These are phyloP conservation scores for Salix koriyanagi DNA, from an alignment of 345 rosid genomes.

Conservation along the genomic window DNA sequence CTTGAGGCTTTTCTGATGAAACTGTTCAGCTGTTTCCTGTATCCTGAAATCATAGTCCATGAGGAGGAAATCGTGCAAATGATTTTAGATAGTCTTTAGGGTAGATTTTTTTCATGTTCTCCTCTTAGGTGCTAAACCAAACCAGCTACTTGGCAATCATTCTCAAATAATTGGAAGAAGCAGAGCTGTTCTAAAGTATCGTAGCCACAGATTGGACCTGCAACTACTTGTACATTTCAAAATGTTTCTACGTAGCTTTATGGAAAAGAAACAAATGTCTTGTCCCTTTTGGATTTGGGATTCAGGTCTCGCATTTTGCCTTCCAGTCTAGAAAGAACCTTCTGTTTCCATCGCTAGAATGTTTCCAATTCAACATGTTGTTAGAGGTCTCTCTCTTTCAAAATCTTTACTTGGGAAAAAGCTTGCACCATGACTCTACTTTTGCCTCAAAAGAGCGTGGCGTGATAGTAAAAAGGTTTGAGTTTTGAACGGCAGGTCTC, in stretches of 20 bases:
- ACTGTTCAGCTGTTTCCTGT: background rate
- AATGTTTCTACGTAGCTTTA: background rate
- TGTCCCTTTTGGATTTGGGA: constrained; percentile 6
- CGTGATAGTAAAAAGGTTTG: too few species aligned
- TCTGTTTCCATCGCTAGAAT: background rate
- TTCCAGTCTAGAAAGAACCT: background rate
- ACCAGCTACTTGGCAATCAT: background rate
- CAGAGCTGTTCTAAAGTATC: background rate
- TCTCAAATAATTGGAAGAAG: background rate
- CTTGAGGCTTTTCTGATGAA: background rate
- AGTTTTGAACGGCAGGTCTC: too few species aligned
- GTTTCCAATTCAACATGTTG: background rate
- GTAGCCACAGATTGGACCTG: background rate
- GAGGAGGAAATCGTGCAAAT: background rate
- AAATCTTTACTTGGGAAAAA: background rate
- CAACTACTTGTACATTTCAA: background rate
- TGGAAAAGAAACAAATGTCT: background rate
- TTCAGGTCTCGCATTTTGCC: constrained; percentile 4
- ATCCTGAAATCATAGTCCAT: background rate
- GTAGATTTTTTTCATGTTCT: background rate
- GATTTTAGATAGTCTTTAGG: background rate
- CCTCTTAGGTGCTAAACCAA: background rate
- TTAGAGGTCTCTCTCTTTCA: background rate
- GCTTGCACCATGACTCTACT: background rate
- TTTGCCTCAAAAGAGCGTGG: background rate